Evolutionary conservation across 148 eudicot species (phyloP).

Genomic region (Euryodendron excelsum): DNA sequence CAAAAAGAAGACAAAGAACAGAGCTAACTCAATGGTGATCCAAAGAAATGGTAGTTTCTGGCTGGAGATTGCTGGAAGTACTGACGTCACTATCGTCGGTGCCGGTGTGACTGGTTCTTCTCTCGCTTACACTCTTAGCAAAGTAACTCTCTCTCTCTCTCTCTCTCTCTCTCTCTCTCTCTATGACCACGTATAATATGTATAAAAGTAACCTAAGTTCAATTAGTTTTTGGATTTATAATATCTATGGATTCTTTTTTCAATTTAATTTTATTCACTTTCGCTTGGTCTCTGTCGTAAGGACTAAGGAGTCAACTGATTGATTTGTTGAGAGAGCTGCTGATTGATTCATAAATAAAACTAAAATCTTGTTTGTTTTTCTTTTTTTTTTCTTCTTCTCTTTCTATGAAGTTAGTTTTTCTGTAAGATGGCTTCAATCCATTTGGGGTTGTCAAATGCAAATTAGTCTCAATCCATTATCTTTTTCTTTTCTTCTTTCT

Average conservation of each 20-base stretch:
- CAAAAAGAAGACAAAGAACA: not conserved
- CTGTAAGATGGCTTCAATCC: too few relatives aligned
- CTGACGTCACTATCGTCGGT: constrained; percentile 16
- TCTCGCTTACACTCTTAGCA: constrained; percentile 19
- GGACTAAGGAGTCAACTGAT: too few relatives aligned
- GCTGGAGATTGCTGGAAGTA: not conserved
- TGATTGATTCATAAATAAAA: too few relatives aligned
- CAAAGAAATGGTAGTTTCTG: not conserved
- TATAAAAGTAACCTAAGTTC: not conserved
- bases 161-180: not conserved
- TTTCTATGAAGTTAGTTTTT: too few relatives aligned
- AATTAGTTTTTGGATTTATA: not conserved
- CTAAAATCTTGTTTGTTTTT: too few relatives aligned
- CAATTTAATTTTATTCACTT: too few relatives aligned
- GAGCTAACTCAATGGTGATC: not conserved
- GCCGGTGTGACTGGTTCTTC: constrained; percentile 20
- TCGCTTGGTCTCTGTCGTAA: too few relatives aligned
- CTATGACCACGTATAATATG: not conserved
- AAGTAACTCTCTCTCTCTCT: constrained; percentile 10
- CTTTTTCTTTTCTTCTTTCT: too few relatives aligned
- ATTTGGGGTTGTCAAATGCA: too few relatives aligned
- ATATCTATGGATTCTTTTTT: not conserved
- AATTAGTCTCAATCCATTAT: too few relatives aligned
- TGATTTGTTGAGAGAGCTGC: too few relatives aligned
- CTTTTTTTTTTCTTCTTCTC: too few relatives aligned